Evolutionary conservation across 73 alveolate species (phyloP).

Genomic region (Paramecium octaurelia): DNA sequence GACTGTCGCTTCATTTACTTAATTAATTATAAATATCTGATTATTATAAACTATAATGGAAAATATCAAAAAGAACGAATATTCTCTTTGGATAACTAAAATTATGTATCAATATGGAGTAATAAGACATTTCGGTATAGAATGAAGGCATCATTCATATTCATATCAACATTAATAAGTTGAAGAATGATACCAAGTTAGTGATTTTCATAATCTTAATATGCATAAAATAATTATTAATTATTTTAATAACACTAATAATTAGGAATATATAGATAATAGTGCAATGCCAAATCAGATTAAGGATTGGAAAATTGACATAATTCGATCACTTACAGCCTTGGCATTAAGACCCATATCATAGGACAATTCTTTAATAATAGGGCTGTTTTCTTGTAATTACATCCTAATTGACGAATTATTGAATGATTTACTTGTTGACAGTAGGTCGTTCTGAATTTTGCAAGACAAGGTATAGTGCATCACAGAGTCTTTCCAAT

Average conservation of each 20-base stretch:
- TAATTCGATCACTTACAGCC: conserved; percentile 6
- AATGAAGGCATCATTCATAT: too few species aligned
- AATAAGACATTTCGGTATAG: not conserved
- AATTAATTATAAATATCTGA: not conserved
- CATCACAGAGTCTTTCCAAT: conserved; percentile 47
- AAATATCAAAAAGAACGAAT: not conserved
- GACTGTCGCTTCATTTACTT: not conserved
- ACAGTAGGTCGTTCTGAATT: not conserved
- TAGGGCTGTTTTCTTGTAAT: conserved; percentile 34
- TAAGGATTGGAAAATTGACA: not conserved
- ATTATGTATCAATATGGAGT: not conserved
- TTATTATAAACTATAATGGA: not conserved
- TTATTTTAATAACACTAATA: not conserved
- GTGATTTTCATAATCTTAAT: too few species aligned
- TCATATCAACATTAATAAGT: not conserved
- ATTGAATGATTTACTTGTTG: not conserved
- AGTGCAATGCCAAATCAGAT: not conserved
- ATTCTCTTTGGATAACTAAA: not conserved
- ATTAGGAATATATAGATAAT: not conserved
- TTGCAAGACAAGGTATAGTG: not conserved
- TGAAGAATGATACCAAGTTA: not conserved
- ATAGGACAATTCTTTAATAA: conserved; percentile 11
- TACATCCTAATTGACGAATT: not conserved
- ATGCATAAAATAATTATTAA: not conserved
- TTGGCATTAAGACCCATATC: conserved; percentile 47